Percentiles rank a stretch among this genome's conserved stretches.
Conservation (phyloP, 805 yeast genomes). For the Yamadazyma laniorum region DNA sequence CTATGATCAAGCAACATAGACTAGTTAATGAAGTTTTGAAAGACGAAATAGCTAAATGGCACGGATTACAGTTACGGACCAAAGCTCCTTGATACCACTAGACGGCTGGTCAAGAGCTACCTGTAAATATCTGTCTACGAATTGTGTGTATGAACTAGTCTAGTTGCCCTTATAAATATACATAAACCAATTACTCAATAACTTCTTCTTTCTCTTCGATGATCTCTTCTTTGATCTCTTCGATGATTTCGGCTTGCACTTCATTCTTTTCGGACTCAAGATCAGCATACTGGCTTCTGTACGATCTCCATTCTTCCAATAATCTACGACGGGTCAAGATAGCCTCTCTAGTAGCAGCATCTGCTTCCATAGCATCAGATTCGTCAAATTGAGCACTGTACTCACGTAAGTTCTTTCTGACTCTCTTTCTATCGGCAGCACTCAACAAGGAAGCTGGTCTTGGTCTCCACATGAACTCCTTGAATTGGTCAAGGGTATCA, state of each 20-base stretch:
- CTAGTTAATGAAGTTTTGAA: constrained; percentile 77
- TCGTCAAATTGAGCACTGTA: constrained; percentile 93
- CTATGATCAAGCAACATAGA: constrained; percentile 90
- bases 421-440: constrained; percentile 81
- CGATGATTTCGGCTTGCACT: constrained; percentile 53
- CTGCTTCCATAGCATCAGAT: constrained; percentile 92
- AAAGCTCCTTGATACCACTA: constrained; percentile 28
- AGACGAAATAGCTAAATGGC: constrained; percentile 91
- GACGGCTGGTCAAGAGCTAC: too few relatives aligned
- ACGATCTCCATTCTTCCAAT: constrained; percentile 81
- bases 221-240: constrained; percentile 76
- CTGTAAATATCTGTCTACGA: constrained; percentile 9
- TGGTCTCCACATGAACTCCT: constrained; percentile 95
- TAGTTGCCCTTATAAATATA: too few relatives aligned
- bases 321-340: constrained; percentile 79
- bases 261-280: constrained; percentile 42
- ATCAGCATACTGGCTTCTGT: constrained; percentile 52
- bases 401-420: constrained; percentile 83
- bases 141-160: too few relatives aligned
- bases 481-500: constrained; percentile 78
- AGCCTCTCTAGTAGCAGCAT: constrained; percentile 85
- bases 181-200: constrained; percentile 53
- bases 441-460: constrained; percentile 80
- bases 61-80: constrained; percentile 86
- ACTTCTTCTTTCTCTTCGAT: constrained; percentile 71